A percentile compares a stretch with the other conserved stretches of the same genome.
Conservation (phyloP, 129 eudicot genomes). For the Flaveria linearis region DNA sequence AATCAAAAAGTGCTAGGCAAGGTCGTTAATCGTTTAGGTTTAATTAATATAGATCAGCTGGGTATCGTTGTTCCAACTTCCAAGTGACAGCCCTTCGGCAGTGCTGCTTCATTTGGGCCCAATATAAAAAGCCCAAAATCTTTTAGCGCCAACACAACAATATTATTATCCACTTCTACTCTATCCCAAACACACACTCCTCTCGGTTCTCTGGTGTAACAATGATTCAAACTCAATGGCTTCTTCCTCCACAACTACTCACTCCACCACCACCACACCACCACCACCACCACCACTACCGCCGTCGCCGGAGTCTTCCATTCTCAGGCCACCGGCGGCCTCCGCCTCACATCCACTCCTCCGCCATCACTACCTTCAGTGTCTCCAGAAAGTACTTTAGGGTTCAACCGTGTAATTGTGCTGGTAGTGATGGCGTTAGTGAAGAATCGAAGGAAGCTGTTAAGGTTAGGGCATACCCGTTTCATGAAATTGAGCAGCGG, state of each 20-base stretch:
- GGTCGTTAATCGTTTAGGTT: too few relatives aligned
- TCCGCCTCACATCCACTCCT: conserved; percentile 4
- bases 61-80: background rate
- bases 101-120: background rate
- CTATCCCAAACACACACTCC: conserved; percentile 15
- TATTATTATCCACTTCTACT: conserved; percentile 16
- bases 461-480: conserved; percentile 65
- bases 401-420: conserved; percentile 27
- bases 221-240: conserved; percentile 49
- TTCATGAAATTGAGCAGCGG: conserved; percentile 70
- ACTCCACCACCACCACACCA: conserved; percentile 9
- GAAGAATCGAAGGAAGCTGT: conserved; percentile 31
- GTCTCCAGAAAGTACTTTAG: background rate
- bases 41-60: too few relatives aligned
- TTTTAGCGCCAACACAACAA: conserved; percentile 25
- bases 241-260: conserved; percentile 38
- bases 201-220: background rate
- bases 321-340: conserved; percentile 34
- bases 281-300: background rate
- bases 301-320: conserved; percentile 25
- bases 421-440: background rate
- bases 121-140: background rate
- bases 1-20: too few relatives aligned
- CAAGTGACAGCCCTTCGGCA: background rate
- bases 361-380: conserved; percentile 10